Base-by-base conservation (phyloP, 495 filamentous ascomycete genomes). In the Ramalina peruviana region DNA sequence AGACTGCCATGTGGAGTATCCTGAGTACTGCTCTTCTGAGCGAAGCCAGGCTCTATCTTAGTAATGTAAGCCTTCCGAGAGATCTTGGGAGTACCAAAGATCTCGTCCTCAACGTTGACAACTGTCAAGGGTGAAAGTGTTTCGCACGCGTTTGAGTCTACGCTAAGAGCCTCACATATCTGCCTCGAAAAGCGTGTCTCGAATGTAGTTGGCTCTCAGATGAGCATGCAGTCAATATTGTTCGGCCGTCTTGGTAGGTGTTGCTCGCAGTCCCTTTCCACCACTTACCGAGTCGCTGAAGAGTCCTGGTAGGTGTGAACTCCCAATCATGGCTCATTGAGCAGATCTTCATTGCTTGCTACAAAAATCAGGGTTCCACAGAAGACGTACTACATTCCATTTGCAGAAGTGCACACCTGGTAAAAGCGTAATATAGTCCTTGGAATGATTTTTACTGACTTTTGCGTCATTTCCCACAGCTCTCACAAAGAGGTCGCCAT, bases 1-100 rank as follows among this genome's bases (percentile, higher is more conserved):
- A 97, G 60, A 76, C 80, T 1, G 86, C 85, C 43, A 87, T 92
- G 78, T 93, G 86, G 79, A 79, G 81, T 33, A 68, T 97, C 4
- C 75, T 89, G 66, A 90, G 85, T 54, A 88, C 86, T 4, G 83
- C 88, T 0, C 67, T 94, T 26, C 71, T 95, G 48, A 88, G 83
- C 51, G 89, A 97, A 64, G 86, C 89, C 4, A 93, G 87, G 62
- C 67, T 92, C 43, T 72, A 76, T 30, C 72, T 96, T 54, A 71
- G 75, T 40, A 72, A 73, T 55, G 80, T 79, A 64, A 42, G 68
- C 6, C n/a, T 25, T 15, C 20, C 12, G 4, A 16, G 25, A 20
- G 21, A 9, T 27, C 17, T 41, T 2, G 30, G 3, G 30, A 13
- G 30, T 33, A 33, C 7, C 30, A 33, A 11, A 33, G 7, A 7